A percentile compares a stretch with the other conserved stretches of the same genome.
Conservation (phyloP, 768 basidiomycete genomes). For the Cystofilobasidium bisporidii region DNA sequence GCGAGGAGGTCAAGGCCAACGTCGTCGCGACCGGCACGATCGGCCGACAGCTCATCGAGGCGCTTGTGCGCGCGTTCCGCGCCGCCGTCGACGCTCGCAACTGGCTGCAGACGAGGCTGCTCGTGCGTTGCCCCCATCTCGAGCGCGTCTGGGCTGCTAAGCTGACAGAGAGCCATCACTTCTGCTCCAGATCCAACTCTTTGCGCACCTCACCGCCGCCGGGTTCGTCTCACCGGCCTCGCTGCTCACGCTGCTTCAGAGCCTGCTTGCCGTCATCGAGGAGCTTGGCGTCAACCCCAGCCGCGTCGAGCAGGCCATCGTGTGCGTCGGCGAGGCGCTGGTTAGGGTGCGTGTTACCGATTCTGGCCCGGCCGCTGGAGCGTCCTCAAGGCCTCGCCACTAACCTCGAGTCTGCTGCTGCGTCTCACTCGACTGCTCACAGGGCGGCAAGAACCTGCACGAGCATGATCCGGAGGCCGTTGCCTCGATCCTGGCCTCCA, state of each 20-base stretch:
- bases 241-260: constrained; percentile 67
- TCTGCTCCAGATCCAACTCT: constrained; percentile 69
- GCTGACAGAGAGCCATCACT: not conserved
- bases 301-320: constrained; percentile 36
- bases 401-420: too few relatives aligned
- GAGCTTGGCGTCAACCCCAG: constrained; percentile 68
- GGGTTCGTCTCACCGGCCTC: constrained; percentile 61
- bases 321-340: constrained; percentile 38
- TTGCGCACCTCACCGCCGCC: constrained; percentile 73
- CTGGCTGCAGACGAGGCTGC: not conserved
- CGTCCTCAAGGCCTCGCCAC: too few relatives aligned
- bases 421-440: not conserved
- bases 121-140: not conserved
- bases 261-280: constrained; percentile 75
- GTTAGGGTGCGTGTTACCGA: constrained; percentile 30
- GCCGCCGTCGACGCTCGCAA: not conserved
- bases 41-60: not conserved
- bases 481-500: constrained; percentile 58
- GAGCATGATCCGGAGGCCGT: constrained; percentile 53
- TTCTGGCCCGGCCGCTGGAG: too few relatives aligned
- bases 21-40: constrained; percentile 6
- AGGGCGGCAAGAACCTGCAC: constrained; percentile 65
- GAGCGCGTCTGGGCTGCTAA: constrained; percentile 42
- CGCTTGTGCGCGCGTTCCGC: not conserved
- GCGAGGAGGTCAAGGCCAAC: constrained; percentile 14